Conservation (phyloP, 208 protist genomes). For the Leptomonas pyrrhocoris region DNA sequence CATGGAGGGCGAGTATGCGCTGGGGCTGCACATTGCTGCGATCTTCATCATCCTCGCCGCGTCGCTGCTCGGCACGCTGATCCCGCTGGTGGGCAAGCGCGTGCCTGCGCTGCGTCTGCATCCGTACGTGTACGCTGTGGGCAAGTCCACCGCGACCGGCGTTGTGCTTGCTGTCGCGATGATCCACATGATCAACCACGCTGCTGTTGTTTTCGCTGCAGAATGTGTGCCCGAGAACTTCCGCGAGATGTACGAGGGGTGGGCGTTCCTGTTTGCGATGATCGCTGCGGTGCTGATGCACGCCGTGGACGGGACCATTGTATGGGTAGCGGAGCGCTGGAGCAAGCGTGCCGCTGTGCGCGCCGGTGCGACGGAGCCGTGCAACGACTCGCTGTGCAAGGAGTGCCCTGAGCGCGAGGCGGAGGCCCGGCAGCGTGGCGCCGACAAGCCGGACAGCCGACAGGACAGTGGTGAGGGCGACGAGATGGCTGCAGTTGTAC, state of each 20-base stretch:
- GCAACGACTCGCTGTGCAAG: conserved; percentile 12
- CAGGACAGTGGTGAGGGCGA: conserved; percentile 1
- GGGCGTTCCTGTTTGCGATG: conserved; percentile 60
- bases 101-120: conserved; percentile 36
- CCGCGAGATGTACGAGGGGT: conserved; percentile 45
- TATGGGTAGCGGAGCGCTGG: conserved; percentile 25
- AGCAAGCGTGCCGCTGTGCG: background rate
- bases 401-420: conserved; percentile 13
- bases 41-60: conserved; percentile 69
- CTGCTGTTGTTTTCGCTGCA: conserved; percentile 11
- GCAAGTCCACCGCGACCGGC: conserved; percentile 55
- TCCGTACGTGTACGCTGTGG: conserved; percentile 51
- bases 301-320: conserved; percentile 45
- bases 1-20: conserved; percentile 40
- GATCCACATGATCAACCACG: conserved; percentile 56
- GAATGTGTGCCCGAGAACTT: conserved; percentile 53
- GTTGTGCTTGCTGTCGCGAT: conserved; percentile 61
- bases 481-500: conserved; percentile 4
- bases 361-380: background rate
- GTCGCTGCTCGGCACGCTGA: conserved; percentile 52
- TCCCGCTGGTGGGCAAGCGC: conserved; percentile 60
- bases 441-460: background rate
- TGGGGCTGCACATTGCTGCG: conserved; percentile 59
- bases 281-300: conserved; percentile 64
- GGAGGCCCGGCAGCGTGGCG: background rate